Evolutionary conservation across 164 flowering plant genomes (phyloP).

Genomic region (Berberis thunbergii): DNA sequence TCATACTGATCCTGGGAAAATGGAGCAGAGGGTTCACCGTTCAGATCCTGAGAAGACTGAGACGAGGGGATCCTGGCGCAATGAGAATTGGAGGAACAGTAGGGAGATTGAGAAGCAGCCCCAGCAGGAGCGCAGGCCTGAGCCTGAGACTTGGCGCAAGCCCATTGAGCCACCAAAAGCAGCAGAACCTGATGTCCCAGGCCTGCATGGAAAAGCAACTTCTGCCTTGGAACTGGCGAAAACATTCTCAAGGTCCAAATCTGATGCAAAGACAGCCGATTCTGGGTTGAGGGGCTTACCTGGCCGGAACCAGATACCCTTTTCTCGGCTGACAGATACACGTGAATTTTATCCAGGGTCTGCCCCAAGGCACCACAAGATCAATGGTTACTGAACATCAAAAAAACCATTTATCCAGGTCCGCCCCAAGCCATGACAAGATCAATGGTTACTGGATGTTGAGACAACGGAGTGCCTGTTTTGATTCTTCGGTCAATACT

Average conservation of each 20-base stretch:
- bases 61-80: conserved; percentile 55
- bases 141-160: conserved; percentile 89
- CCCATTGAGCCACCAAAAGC: conserved; percentile 43
- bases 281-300: conserved; percentile 38
- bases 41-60: conserved; percentile 30
- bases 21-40: conserved; percentile 3
- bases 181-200: conserved; percentile 17
- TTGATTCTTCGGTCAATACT: not conserved
- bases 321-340: conserved; percentile 40
- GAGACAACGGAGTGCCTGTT: not conserved
- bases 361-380: conserved; percentile 21
- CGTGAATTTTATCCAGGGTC: conserved; percentile 24
- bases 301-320: conserved; percentile 48
- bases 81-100: conserved; percentile 35
- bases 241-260: conserved; percentile 44
- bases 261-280: conserved; percentile 36
- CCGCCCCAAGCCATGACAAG: no score
- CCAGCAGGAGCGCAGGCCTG: conserved; percentile 48
- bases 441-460: no score
- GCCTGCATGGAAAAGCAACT: conserved; percentile 12
- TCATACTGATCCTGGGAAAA: no score
- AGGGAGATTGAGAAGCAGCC: conserved; percentile 44
- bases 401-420: not conserved
- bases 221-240: conserved; percentile 15
- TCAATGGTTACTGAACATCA: conserved; percentile 26